A percentile compares a stretch with the other conserved stretches of the same genome.
phyloP scores from a whole-genome alignment of 805 yeast species.

The Sungouiozyma ichnusensis region DNA sequence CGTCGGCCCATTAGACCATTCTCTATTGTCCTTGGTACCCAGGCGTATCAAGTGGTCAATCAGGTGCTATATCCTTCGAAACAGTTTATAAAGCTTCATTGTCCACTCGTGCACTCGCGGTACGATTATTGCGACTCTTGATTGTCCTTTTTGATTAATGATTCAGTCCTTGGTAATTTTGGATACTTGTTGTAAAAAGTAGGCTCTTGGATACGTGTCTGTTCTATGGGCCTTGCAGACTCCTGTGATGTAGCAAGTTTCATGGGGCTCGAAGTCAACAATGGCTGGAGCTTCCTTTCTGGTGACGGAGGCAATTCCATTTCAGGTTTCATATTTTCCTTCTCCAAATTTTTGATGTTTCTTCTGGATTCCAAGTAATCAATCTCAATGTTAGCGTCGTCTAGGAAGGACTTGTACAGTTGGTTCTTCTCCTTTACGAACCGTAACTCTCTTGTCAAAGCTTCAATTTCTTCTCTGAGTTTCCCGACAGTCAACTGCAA shows the following conservation, averaged over 20 bases:
- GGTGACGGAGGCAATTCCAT: constrained; percentile 25
- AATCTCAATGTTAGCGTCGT: constrained; percentile 26
- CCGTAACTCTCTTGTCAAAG: constrained; percentile 14
- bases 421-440: constrained; percentile 25
- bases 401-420: constrained; percentile 21
- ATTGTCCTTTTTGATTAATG: constrained; percentile 11
- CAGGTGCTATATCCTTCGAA: no score
- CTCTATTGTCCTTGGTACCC: no score
- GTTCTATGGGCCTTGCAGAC: neutral
- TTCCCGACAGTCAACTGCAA: neutral
- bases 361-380: constrained; percentile 26
- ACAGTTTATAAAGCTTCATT: no score
- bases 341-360: constrained; percentile 25
- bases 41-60: no score
- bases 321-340: constrained; percentile 23
- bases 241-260: constrained; percentile 4
- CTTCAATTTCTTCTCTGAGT: constrained; percentile 5
- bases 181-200: constrained; percentile 23
- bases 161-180: constrained; percentile 24
- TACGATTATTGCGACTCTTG: neutral
- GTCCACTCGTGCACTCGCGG: no score
- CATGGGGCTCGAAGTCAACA: constrained; percentile 28
- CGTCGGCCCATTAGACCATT: no score
- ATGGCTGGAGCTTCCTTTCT: constrained; percentile 15
- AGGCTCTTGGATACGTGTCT: constrained; percentile 5